Evolutionary conservation across 345 rosid genomes (phyloP), one percentile per base, ranked within the genome.

Genomic region (Turritis glabra): DNA sequence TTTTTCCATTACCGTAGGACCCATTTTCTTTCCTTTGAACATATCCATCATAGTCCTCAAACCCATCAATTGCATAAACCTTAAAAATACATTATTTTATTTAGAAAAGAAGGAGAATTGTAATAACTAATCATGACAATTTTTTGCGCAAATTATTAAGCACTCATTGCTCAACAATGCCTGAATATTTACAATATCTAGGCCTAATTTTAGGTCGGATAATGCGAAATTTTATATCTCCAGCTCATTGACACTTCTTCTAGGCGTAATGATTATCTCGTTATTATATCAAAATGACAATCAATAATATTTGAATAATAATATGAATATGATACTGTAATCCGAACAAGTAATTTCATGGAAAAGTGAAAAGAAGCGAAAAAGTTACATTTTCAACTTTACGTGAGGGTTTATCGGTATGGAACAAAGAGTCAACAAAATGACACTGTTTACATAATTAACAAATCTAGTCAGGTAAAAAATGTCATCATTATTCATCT

Each of bases 311-410:
- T 44, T 63, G 14, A 12, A 71, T 47, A n/a, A 22, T 59, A 7
- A 26, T 8, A 27, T 27, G 3, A 54, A 15, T 7, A 27, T 27
- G 7, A 14, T 37, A 58, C 53, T 43, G 1, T 41, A 17, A 41
- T 52, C 48, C 69, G n/a, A 69, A 61, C 32, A 41, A 30, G 50
- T 51, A 52, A 69, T 22, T 76, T 30, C 37, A 52, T 11, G 69
- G 75, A 23, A 51, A 67, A 68, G 23, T 68, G 47, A 60, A 59
- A 67, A 51, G 69, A 61, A 19, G 48, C 38, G 37, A 60, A 66
- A 73, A 74, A 68, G 78, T 67, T 67, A 67, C 67, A 74, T 57
- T 23, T 37, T 57, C 47, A 66, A 65, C 78, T 74, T 74, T 74
- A 58, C 73, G 78, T 50, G 78, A 75, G 61, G 51, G 15, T 57